Evolutionary conservation across 1,284 basidiomycete genomes (phyloP), one percentile per base, ranked within the genome.

Genomic region (Cronartium quercuum): DNA sequence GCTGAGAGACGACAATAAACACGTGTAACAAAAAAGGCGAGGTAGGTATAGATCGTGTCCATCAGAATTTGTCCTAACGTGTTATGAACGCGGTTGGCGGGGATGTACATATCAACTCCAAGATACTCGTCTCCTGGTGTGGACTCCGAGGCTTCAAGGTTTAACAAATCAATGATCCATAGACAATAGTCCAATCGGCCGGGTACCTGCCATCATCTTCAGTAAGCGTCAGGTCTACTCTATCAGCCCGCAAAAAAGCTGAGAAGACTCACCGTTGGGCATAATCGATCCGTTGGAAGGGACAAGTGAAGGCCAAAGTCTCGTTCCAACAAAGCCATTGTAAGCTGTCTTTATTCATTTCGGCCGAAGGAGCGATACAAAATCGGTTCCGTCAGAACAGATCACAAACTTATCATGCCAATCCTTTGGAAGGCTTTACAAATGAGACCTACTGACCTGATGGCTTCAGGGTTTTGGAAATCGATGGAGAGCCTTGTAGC

Each of bases 251-350:
- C 24, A 24, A 34, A 40, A 10, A 18, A 58, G 18, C 38, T 24
- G 42, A 21, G 21, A n/a, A 24, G n/a, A 77, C 87, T 78, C 78
- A 94, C 92, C 0, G 92, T 90, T 24, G 93, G 93, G 82, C 92
- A 95, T 3, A 96, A 83, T 67, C 93, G 83, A 81, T 91, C 86
- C 0, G 84, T 81, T 0, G 90, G 88, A 7, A 95, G 81, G 3
- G 83, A 79, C 0, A 94, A 77, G 24, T 84, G 82, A 55, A 95
- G 80, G 0, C 83, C 81, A 79, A 92, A 94, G 81, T 94, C 91
- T 21, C 88, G 85, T 76, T 85, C 82, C 24, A 94, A 84, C 18
- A 95, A 83, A 0, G 90, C 90, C 76, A 88, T 84, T 0, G 92
- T 94, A 76, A 95, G 83, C 44, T 74, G 63, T 37, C 70, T 74